Percentiles rank a stretch among this genome's conserved stretches.
phyloP scores from a whole-genome alignment of 140 eudicot genomes.

The Flaveria floridana region DNA sequence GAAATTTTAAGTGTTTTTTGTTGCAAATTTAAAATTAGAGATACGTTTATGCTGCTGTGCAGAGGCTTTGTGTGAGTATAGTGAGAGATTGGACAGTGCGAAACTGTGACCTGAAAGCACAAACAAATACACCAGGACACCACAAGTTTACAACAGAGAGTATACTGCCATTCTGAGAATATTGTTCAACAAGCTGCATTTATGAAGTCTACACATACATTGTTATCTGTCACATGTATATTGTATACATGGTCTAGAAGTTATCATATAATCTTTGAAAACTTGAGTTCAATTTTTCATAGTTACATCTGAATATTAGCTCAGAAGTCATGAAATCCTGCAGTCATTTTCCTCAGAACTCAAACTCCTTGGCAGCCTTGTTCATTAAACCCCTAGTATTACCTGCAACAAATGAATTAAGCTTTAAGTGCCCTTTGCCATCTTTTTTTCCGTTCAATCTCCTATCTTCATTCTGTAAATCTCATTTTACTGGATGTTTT shows the following conservation, averaged over 20 bases:
- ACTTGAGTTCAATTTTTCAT: constrained; percentile 23
- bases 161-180: constrained; percentile 16
- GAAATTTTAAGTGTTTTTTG: background rate
- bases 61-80: constrained; percentile 10
- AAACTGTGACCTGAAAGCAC: background rate
- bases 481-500: background rate
- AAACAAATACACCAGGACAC: constrained; percentile 4
- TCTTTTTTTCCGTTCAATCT: background rate
- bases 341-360: constrained; percentile 23
- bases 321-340: constrained; percentile 30
- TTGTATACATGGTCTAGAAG: constrained; percentile 36
- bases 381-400: constrained; percentile 23
- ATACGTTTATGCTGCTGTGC: background rate
- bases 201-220: constrained; percentile 33
- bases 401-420: constrained; percentile 29
- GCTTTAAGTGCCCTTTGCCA: background rate
- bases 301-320: constrained; percentile 32
- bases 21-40: background rate
- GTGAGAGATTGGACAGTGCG: background rate
- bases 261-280: constrained; percentile 36
- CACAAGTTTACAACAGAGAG: background rate
- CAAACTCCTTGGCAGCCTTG: constrained; percentile 32
- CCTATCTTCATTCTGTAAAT: background rate
- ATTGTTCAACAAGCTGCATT: constrained; percentile 37
- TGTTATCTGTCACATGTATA: constrained; percentile 34